These are phyloP conservation scores for Rubia balearica DNA, from an alignment of 305 asterid species.

Conservation along the genomic window DNA sequence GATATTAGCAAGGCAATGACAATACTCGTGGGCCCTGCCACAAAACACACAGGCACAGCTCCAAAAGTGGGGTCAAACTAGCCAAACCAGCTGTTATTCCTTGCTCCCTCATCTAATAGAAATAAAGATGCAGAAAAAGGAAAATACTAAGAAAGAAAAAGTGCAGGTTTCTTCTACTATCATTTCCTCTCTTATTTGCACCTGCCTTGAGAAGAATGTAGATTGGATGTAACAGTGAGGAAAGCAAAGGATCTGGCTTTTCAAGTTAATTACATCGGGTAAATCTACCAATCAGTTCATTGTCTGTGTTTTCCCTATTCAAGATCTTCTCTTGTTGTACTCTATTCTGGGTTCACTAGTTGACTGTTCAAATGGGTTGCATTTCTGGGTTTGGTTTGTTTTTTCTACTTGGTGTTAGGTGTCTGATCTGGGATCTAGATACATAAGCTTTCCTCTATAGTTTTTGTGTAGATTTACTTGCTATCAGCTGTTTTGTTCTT, in stretches of 20 bases:
- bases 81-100: constrained; percentile 22
- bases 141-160: not conserved
- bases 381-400: not conserved
- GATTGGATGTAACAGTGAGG: not conserved
- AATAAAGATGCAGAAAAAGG: not conserved
- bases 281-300: not conserved
- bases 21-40: constrained; percentile 15
- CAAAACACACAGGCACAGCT: constrained; percentile 7
- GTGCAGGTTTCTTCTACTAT: constrained; percentile 11
- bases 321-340: constrained; percentile 13
- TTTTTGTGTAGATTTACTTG: not conserved
- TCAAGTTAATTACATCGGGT: not conserved
- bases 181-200: constrained; percentile 2
- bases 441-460: not conserved
- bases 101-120: not conserved
- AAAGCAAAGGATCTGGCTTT: constrained; percentile 13
- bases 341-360: not conserved
- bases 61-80: constrained; percentile 17
- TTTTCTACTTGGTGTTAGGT: not conserved
- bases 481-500: not conserved
- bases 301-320: not conserved
- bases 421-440: constrained; percentile 15
- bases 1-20: not conserved
- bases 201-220: not conserved
- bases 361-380: constrained; percentile 8